Conservation (phyloP, 2,329 filamentous ascomycete species). For the Neurospora crassa region DNA sequence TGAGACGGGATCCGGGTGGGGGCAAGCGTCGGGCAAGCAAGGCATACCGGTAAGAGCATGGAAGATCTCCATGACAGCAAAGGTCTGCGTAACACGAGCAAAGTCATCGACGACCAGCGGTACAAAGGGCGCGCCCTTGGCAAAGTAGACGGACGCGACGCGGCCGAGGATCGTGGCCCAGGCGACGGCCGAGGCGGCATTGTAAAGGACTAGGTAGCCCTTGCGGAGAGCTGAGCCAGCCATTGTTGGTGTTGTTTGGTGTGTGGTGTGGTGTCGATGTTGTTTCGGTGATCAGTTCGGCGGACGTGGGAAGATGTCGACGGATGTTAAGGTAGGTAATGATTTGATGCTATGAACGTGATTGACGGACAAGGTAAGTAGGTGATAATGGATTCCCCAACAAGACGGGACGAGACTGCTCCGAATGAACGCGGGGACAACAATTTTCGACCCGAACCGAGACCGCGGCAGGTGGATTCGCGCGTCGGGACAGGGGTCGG, state of each 20-base stretch:
- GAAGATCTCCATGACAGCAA: conserved; percentile 72
- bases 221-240: conserved; percentile 31
- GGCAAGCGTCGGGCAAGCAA: background rate
- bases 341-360: too few species aligned
- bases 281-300: background rate
- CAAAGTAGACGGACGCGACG: conserved; percentile 44
- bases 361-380: background rate
- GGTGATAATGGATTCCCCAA: background rate
- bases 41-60: conserved; percentile 66
- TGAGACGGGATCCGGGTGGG: too few species aligned
- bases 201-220: conserved; percentile 78
- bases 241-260: background rate
- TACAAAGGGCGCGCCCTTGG: conserved; percentile 47
- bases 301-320: too few species aligned
- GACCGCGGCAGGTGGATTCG: background rate
- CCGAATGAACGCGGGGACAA: background rate
- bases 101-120: conserved; percentile 55
- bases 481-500: background rate
- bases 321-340: too few species aligned
- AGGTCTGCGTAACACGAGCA: conserved; percentile 71
- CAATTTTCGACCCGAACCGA: background rate
- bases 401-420: background rate
- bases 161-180: conserved; percentile 72
- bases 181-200: conserved; percentile 63
- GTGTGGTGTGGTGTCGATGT: background rate